Conservation (phyloP, 495 filamentous ascomycete genomes). For the Choiromyces venosus region DNA sequence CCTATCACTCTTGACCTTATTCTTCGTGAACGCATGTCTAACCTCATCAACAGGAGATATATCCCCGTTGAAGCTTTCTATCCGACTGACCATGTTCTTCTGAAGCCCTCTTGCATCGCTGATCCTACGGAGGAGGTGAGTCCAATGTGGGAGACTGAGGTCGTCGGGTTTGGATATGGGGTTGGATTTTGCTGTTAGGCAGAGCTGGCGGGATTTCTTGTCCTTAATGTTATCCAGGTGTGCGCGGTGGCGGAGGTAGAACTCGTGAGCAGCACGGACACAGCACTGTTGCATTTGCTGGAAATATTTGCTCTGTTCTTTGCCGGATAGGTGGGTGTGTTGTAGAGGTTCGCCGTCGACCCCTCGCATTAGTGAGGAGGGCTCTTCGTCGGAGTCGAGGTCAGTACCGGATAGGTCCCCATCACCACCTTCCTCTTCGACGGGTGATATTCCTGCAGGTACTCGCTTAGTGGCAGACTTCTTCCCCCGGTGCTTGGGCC, state of each 20-base stretch:
- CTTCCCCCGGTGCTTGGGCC: not conserved
- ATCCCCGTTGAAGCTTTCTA: constrained; percentile 40
- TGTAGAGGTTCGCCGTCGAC: constrained; percentile 26
- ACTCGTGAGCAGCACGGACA: constrained; percentile 30
- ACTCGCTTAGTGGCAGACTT: not conserved
- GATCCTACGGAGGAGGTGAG: constrained; percentile 39
- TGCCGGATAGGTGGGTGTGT: constrained; percentile 23
- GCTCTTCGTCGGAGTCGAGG: constrained; percentile 31
- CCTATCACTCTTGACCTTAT: constrained; percentile 38
- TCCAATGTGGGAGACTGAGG: constrained; percentile 41
- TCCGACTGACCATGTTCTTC: constrained; percentile 33
- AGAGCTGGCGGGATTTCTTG: constrained; percentile 25
- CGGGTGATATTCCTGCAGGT: not conserved
- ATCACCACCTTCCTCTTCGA: not conserved
- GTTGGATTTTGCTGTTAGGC: constrained; percentile 26
- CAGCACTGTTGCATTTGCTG: constrained; percentile 33
- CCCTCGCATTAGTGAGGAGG: not conserved
- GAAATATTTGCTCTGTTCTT: constrained; percentile 35
- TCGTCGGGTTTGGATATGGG: constrained; percentile 27
- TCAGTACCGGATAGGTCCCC: not conserved
- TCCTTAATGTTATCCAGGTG: constrained; percentile 36
- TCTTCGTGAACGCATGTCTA: constrained; percentile 37
- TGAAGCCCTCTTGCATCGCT: constrained; percentile 33
- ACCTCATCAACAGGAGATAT: constrained; percentile 41
- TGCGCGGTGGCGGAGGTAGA: constrained; percentile 31